Base-by-base conservation (phyloP, 345 rosid genomes). In the Ailanthus altissimus region DNA sequence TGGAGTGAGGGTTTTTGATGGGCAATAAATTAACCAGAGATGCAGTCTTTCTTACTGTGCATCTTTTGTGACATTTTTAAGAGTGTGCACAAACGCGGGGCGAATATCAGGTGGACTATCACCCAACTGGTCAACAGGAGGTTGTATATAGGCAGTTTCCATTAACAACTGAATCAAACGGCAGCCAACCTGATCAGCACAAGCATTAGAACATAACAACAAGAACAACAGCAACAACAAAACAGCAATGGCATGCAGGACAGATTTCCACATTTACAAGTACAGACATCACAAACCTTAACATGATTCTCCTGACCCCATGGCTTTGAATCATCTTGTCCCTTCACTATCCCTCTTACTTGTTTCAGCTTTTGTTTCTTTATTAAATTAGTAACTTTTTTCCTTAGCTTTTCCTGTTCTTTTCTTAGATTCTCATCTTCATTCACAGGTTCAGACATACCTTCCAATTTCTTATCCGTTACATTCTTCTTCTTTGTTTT, bases 261-360 rank as follows among this genome's bases (percentile, higher is more conserved):
- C 26, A 32, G 49, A 51, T 64, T 57, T 60, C 38, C 8, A 57
- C 58, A 59, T 79, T 47, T 67, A 63, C 58, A 77, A 57, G 75
- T 36, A 72, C 46, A 53, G 25, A 75, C 23, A 78, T 78, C 74
- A 71, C 84, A 64, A 78, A 97, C 99, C 98, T 94, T 91, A 66
- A 85, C 97, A 15, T 90, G 97, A 77, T 79, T 89, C 40, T 97
- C 97, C 85, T 90, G 97, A 76, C 98, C 95, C 99, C 99, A 97
- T 62, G 97, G 91, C 85, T 78, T 77, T 60, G 86, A 85, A 62
- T 86, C 85, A 81, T 83, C 91, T 25, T 87, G 86, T 38, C 60
- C 86, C 83, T 88, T 94, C 83, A 94, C 84, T 62, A 92, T 56
- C 56, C 73, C 80, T 82, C 80, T 88, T 70, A 92, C 85, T 80